Evolutionary conservation across 257 asterid species (phyloP), one percentile per base, ranked within the genome.

Genomic region (Petunia secreta): DNA sequence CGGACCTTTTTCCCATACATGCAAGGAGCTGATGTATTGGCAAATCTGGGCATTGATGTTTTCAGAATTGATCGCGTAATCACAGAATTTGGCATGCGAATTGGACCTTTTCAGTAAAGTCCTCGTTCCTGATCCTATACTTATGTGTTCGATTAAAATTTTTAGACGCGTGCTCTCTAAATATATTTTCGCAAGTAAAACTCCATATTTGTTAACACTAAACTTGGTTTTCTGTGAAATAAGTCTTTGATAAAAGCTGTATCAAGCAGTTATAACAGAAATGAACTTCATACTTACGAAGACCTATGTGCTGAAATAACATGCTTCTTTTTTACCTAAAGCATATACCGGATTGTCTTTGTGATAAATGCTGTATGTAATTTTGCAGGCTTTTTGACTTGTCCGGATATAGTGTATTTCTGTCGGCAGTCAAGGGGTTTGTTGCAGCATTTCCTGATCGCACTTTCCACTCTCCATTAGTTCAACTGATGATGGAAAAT

Each of bases 61-160:
- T 80, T 85, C 86, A 82, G 67, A 82, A 75, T 90, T 40, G 91
- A 90, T 83, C 80, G 43, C 58, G 90, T 86, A 36, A 80, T 88
- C 57, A 80, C 77, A 64, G 79, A 84, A 80, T 90, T 88, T 60
- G 93, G 93, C 65, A 90, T 88, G 91, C 86, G 62, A 75, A 63
- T 85, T 14, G 90, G 91, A 53, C 91, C 91, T 50, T 90, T 88
- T 67, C 87, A 91, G 91, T 88, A 89, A 63, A 1, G 15, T 55
- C 52, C 16, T 15, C 66, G 37, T 65, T 75, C 79, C 34, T 44
- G 2, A 36, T 75, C 37, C 43, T 4, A 11, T 37, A 34, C 15
- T 71, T 46, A 36, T 44, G 14, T 25, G 59, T 71, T n/a, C 3
- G 15, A 43, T 71, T 71, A 9, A 63, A 48, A 63, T 8, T 63